phyloP scores from a whole-genome alignment of 371 early-diverging fungal species.

The Massospora cicadina region DNA sequence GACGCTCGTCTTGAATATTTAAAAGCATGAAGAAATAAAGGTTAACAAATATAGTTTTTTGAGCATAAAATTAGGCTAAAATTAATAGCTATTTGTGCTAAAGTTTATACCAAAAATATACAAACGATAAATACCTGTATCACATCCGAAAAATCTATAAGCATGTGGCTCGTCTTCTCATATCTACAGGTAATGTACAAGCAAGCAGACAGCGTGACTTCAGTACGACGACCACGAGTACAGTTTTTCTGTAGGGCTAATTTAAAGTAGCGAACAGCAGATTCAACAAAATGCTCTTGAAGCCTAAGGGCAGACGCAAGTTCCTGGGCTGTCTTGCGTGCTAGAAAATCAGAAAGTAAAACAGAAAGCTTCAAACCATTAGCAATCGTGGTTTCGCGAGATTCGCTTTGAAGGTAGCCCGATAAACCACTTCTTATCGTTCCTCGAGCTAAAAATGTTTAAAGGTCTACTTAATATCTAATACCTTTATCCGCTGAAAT shows the following conservation, averaged over 20 bases:
- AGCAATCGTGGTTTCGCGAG: constrained; percentile 22
- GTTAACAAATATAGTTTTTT: background rate
- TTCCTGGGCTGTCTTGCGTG: constrained; percentile 34
- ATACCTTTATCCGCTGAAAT: constrained; percentile 33
- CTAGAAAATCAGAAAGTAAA: constrained; percentile 21
- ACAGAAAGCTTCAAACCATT: constrained; percentile 12
- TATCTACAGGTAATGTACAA: constrained; percentile 90
- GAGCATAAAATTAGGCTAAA: too few relatives aligned
- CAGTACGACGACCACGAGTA: constrained; percentile 77
- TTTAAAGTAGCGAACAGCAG: constrained; percentile 86
- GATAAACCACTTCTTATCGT: constrained; percentile 17
- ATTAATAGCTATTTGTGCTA: too few relatives aligned
- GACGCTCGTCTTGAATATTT: constrained; percentile 51
- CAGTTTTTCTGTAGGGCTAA: constrained; percentile 81
- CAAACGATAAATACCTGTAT: constrained; percentile 32
- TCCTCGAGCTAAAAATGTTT: background rate
- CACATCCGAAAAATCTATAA: constrained; percentile 95
- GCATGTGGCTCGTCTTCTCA: constrained; percentile 83
- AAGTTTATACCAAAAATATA: too few relatives aligned
- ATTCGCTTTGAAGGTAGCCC: constrained; percentile 16
- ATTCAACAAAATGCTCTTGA: constrained; percentile 61
- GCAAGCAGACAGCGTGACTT: constrained; percentile 86
- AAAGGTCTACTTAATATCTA: background rate
- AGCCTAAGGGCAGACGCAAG: constrained; percentile 48
- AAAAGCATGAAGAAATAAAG: constrained; percentile 7